Base-by-base conservation (phyloP, 805 yeast species). In the Kurtzmaniella cleridarum region DNA sequence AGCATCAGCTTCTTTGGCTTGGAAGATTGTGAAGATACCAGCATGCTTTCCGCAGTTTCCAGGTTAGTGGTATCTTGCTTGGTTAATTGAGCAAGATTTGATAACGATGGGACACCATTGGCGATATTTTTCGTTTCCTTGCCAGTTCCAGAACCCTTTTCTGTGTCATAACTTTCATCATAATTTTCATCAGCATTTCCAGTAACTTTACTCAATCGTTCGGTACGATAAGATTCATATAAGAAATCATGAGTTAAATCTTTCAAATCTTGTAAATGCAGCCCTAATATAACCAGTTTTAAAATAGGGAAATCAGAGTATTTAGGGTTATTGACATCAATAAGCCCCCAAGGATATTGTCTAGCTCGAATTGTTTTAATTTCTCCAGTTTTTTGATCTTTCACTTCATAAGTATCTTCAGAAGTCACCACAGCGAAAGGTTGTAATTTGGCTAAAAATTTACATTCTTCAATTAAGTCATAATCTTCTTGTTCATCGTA, bases 251-350 rank as follows among this genome's bases (percentile, higher is more conserved):
- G 88, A 23, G 95, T 86, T 42, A 84, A 68, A 52, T 85, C 95
- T 62, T 84, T 84, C 53, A 84, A 76, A 52, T 84, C 93, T 55
- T 80, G 84, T 48, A 85, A 66, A 56, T 87, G 95, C n/a, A 90
- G 76, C 5, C 95, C 95, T 53, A 86, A 76, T 30, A 86, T 57
- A 2, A 84, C 91, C 35, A 81, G 74, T 46, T 82, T 79, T 51
- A 86, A 64, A 13, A 75, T 55, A 7, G 78, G 60, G 55, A 78
- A 78, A 51, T 78, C 84, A 30, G 76, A 67, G 49, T 62, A 63
- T 34, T 60, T 64, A 14, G 79, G 68, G 54, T 78, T 73, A 52
- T 68, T 68, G 41, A 76, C 74, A 52, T 76, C 79, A 37, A 76
- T 71, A 32, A 66, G 45, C 8, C 91, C 91, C 93, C 93, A 85